Evolutionary conservation across 1,139 yeast genomes (phyloP).

Genomic region (Meyerozyma sp.): DNA sequence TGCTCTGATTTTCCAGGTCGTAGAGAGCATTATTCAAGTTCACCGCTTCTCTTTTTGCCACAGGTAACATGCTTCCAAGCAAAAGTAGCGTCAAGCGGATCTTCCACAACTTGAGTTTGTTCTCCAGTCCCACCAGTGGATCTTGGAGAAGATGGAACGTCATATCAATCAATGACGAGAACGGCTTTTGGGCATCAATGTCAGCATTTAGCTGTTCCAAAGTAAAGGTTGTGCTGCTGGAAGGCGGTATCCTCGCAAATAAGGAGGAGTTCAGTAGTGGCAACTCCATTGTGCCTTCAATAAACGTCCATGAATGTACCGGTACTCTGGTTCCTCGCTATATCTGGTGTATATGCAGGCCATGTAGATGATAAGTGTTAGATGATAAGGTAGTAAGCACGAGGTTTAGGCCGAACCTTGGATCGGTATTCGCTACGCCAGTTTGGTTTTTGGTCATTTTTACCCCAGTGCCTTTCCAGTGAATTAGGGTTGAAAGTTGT

Average conservation of each 20-base stretch:
- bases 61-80: conserved; percentile 23
- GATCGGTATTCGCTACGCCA: no score
- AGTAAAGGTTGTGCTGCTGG: background rate
- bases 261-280: background rate
- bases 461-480: no score
- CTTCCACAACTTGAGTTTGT: conserved; percentile 30
- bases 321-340: background rate
- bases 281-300: background rate
- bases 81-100: conserved; percentile 28
- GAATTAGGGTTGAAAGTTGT: background rate
- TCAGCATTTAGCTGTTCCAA: background rate
- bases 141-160: conserved; percentile 13
- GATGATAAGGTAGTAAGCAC: no score
- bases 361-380: background rate
- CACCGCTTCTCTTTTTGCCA: conserved; percentile 36
- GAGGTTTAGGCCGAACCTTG: no score
- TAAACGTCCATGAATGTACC: background rate
- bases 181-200: background rate
- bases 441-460: no score
- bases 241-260: background rate
- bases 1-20: conserved; percentile 21
- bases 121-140: conserved; percentile 5
- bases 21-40: conserved; percentile 33
- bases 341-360: background rate
- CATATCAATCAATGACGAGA: conserved; percentile 8